Evolutionary conservation across 73 alveolate genomes (phyloP), one percentile per base, ranked within the genome.

Genomic region (Breviolum minutum): DNA sequence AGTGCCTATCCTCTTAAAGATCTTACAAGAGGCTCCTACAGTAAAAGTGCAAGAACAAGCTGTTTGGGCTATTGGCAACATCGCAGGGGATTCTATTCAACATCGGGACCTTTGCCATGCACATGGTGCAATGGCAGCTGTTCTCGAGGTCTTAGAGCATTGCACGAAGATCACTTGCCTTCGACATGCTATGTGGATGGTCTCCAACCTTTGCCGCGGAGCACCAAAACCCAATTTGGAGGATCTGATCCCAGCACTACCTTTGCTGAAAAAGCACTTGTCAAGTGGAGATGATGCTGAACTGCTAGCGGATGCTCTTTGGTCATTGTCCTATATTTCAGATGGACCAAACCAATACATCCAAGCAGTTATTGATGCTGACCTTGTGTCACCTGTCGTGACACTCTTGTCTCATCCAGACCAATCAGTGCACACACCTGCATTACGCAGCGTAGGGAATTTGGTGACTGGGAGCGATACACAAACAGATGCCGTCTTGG

Each of bases 131-230:
- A 83, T 83, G 95, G 7, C 82, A 16, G 92, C 92, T 22, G 92
- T 83, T 8, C 92, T 83, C 60, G 76, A 87, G 81, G 81, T 66
- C 10, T 29, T 69, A 11, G 95, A 30, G 66, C 17, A 11, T 27
- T 40, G 40, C 66, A 19, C 8, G 68, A 87, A 73, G 86, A 69
- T 73, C 74, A 40, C 73, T 63, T 69, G 96, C 86, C 76, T 89
- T 19, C 71, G 96, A 22, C 68, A 89, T 29, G 96, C 96, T 24
- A 69, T 73, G 27, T 89, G 96, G 96, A 89, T 86, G 29, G 86
- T 89, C 83, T 89, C 96, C 87, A 89, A 89, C 85, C 70, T 89
- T 71, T 89, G 48, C 30, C 96, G 96, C 61, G 96, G 96, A n/a
- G 68, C 96, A 2, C 96, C 96, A 26, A 89, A 89, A 70, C 96